Evolutionary conservation across 192 early-diverging fungal species (phyloP).

Genomic region (Paraglomus occultum): DNA sequence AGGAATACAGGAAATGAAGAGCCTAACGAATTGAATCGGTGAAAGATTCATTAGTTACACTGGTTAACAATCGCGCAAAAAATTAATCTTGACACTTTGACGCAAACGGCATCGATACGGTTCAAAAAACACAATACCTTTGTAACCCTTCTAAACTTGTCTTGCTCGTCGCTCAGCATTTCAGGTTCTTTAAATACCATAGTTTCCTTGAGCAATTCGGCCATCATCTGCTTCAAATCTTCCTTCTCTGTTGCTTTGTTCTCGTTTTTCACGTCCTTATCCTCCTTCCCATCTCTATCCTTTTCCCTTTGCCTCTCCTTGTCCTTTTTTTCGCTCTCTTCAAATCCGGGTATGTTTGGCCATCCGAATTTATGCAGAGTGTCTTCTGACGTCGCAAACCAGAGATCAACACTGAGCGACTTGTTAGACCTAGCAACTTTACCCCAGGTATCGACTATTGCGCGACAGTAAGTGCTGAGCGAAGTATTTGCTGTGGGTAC

Average conservation of each 20-base stretch:
- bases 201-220: background rate
- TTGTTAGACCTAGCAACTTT: conserved; percentile 13
- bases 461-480: conserved; percentile 3
- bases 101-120: too few relatives aligned
- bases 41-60: background rate
- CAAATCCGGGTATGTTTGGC: conserved; percentile 9
- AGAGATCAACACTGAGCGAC: conserved; percentile 22
- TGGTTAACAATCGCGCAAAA: background rate
- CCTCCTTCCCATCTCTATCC: background rate
- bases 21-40: conserved; percentile 1
- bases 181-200: conserved; percentile 9
- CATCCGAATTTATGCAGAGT: conserved; percentile 20
- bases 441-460: conserved; percentile 18
- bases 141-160: conserved; percentile 6
- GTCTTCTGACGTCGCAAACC: conserved; percentile 15
- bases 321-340: background rate
- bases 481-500: background rate
- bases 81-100: background rate
- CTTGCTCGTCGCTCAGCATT: background rate
- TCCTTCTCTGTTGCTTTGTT: background rate
- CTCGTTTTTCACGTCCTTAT: background rate
- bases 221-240: conserved; percentile 14
- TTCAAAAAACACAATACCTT: conserved; percentile 11
- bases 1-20: conserved; percentile 6
- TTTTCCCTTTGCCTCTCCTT: background rate